Evolutionary conservation across 164 flowering plant species (phyloP), one percentile per base, ranked within the genome.

Genomic region (Magnolia sinica): DNA sequence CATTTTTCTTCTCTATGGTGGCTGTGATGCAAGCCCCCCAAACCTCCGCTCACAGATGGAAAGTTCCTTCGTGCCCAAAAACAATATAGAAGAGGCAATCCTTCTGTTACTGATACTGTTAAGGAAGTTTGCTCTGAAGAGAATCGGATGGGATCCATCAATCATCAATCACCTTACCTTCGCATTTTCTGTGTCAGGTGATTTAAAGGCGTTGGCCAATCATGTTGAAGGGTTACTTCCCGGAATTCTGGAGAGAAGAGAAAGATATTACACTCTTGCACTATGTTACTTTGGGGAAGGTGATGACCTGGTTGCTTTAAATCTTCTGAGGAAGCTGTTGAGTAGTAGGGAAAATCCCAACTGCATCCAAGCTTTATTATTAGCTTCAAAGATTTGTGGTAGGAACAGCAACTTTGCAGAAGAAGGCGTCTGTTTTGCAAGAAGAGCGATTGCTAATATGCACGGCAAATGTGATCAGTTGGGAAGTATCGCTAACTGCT

Each of bases 51-150:
- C 83, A 19, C 99, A 96, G 79, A 74, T 84, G 81, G 98, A 91
- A 64, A 87, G 87, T n/a, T 87, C 95, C 8, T 94, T 88, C 81
- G 86, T 91, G 45, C 98, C 97, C 8, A 87, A 85, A 81, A 92
- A 94, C 89, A 96, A 96, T 76, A 64, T 91, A 70, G 99, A 96
- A 84, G 98, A 96, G 77, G 95, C 98, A 16, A 61, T 90, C 79
- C 93, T 96, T 72, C 82, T 96, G 76, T 79, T 94, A 63, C 74
- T 91, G 78, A 84, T 94, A 78, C 76, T 94, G 29, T 81, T 96
- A 24, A 86, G 88, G 82, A 91, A 87, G 76, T 74, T 79, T 82
- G 22, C 73, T 71, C 86, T 81, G 20, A 81, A 82, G 66, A 87
- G 74, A 75, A 88, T 91, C 45, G 78, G 67, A 55, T 96, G 97